Percentiles rank a stretch among this genome's conserved stretches.
These are phyloP conservation scores for Hortaea werneckii DNA, from an alignment of 2,329 filamentous ascomycete genomes.

Conservation along the genomic window DNA sequence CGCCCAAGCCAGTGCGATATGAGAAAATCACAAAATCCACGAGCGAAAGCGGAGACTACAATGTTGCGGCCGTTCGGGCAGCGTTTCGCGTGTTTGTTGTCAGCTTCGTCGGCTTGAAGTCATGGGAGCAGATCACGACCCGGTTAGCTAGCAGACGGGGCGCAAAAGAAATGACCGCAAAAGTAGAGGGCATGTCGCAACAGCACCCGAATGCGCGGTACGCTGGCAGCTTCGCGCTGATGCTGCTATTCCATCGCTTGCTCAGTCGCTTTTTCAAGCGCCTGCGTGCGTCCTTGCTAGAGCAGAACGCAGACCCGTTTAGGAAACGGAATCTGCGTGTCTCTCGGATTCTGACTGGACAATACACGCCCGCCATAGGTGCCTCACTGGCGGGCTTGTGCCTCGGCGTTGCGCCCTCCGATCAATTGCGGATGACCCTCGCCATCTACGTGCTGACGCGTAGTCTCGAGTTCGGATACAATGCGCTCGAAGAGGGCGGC, in stretches of 20 bases:
- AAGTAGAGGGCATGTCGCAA: constrained; percentile 1
- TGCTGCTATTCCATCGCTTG: constrained; percentile 78
- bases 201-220: constrained; percentile 56
- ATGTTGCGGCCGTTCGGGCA: constrained; percentile 37
- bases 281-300: constrained; percentile 66
- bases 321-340: constrained; percentile 71
- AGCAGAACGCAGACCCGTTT: constrained; percentile 68
- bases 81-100: constrained; percentile 35
- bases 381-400: constrained; percentile 78
- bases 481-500: constrained; percentile 62
- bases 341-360: constrained; percentile 64
- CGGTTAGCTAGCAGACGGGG: constrained; percentile 26
- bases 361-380: constrained; percentile 78
- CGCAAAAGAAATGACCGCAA: constrained; percentile 1
- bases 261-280: constrained; percentile 83
- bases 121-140: constrained; percentile 33
- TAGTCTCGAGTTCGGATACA: constrained; percentile 79
- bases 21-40: constrained; percentile 34
- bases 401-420: constrained; percentile 62
- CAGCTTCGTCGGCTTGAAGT: constrained; percentile 35
- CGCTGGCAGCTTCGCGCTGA: constrained; percentile 71
- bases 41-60: constrained; percentile 31
- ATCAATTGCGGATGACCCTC: constrained; percentile 65
- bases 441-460: constrained; percentile 74
- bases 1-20: constrained; percentile 41